Conservation (phyloP, 164 flowering plant genomes). For the Liquidambar formosana region DNA sequence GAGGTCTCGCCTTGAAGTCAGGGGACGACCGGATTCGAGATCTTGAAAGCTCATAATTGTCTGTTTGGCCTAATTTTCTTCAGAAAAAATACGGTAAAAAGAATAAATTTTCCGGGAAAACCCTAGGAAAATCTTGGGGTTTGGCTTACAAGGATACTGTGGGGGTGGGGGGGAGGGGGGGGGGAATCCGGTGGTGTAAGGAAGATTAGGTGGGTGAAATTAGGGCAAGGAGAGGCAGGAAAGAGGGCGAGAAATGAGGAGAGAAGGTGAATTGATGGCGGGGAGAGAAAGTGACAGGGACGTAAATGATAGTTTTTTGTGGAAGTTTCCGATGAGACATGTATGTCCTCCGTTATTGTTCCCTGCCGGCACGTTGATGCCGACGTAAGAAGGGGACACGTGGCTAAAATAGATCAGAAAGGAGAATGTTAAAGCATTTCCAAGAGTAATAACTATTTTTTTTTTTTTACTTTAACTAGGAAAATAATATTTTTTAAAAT, state of each 20-base stretch:
- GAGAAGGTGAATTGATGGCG: slow-evolving; percentile 2
- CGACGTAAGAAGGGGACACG: neutral
- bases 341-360: too few species aligned
- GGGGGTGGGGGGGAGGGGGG: too few species aligned
- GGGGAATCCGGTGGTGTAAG: neutral
- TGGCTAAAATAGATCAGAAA: too few species aligned
- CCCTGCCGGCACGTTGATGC: slow-evolving; percentile 12
- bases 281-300: neutral
- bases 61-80: slow-evolving; percentile 9
- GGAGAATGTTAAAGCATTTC: too few species aligned
- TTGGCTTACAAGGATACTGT: slow-evolving; percentile 1
- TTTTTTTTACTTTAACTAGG: too few species aligned
- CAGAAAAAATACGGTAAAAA: neutral
- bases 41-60: slow-evolving; percentile 51
- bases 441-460: too few species aligned
- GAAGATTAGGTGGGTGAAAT: slow-evolving; percentile 3
- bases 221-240: neutral
- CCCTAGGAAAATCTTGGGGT: neutral
- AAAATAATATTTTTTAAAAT: too few species aligned
- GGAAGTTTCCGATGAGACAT: neutral
- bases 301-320: neutral
- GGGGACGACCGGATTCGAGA: slow-evolving; percentile 44
- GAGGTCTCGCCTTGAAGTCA: slow-evolving; percentile 29
- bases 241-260: slow-evolving; percentile 1
- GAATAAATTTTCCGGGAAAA: neutral